Conservation (phyloP, 1,284 basidiomycete species). For the Heliocybe sulcata region DNA sequence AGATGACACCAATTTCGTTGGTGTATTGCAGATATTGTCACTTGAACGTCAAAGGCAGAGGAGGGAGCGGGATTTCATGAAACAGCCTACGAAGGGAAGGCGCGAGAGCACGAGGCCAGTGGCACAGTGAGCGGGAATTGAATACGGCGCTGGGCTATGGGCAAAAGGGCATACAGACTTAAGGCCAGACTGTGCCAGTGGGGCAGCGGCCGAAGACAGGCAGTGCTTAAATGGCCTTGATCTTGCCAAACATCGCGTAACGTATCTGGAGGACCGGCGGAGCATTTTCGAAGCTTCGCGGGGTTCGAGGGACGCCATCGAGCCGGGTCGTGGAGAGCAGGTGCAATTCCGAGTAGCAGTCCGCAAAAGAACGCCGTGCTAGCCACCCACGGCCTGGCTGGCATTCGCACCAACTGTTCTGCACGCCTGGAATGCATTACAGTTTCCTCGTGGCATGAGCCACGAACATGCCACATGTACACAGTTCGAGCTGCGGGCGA, state of each 20-base stretch:
- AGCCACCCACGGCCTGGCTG: background rate
- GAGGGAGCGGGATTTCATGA: background rate
- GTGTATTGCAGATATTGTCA: background rate
- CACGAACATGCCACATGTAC: background rate
- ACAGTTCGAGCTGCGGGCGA: background rate
- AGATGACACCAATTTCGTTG: background rate
- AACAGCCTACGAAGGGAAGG: background rate
- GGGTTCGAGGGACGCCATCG: background rate
- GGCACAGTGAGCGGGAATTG: background rate
- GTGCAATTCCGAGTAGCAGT: background rate
- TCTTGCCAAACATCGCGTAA: background rate
- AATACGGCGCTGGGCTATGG: background rate
- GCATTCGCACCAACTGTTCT: background rate
- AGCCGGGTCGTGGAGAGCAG: background rate
- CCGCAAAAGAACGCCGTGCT: background rate
- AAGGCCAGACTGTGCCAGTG: background rate
- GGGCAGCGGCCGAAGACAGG: background rate
- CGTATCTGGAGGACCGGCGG: background rate
- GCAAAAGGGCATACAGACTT: background rate
- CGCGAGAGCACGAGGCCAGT: background rate
- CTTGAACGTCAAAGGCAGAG: background rate
- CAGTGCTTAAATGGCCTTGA: constrained; percentile 1
- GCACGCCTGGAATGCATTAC: background rate
- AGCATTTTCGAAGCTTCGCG: background rate
- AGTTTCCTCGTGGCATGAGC: background rate